Conservation (phyloP, 1,284 basidiomycete species). For the Spongispora temasekensis region DNA sequence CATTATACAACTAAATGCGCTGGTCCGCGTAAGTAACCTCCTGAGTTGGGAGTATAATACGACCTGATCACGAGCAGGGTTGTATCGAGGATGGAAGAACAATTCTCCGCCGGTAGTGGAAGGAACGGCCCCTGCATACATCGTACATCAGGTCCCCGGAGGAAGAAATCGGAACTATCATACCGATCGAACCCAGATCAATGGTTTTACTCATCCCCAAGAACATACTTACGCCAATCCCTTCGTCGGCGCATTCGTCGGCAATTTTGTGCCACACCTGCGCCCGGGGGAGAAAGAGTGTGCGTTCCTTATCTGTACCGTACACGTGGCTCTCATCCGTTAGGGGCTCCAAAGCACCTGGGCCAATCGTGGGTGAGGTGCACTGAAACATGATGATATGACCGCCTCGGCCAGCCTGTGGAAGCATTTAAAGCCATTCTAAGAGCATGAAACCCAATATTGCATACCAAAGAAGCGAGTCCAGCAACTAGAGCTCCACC, state of each 20-base stretch:
- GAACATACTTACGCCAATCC: slow-evolving; percentile 91
- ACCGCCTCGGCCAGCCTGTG: slow-evolving; percentile 78
- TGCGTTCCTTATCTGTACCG: slow-evolving; percentile 88
- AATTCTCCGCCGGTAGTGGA: slow-evolving; percentile 90
- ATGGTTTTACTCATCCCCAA: slow-evolving; percentile 83
- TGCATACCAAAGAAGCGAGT: slow-evolving; percentile 71
- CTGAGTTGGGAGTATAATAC: slow-evolving; percentile 75
- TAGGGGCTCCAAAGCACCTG: slow-evolving; percentile 61
- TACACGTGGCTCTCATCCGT: slow-evolving; percentile 74
- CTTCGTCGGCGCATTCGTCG: slow-evolving; percentile 87
- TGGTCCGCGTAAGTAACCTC: slow-evolving; percentile 70
- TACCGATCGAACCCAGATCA: slow-evolving; percentile 88
- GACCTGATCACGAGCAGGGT: slow-evolving; percentile 66
- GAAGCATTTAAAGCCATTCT: slow-evolving; percentile 10
- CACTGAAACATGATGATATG: slow-evolving; percentile 85
- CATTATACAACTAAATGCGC: slow-evolving; percentile 82
- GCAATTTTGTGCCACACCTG: slow-evolving; percentile 81
- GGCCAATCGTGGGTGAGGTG: slow-evolving; percentile 77
- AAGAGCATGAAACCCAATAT: slow-evolving; percentile 6
- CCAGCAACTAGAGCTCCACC: slow-evolving; percentile 80
- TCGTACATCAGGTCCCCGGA: slow-evolving; percentile 16
- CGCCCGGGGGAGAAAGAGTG: slow-evolving; percentile 76
- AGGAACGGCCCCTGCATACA: slow-evolving; percentile 57
- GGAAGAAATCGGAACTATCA: slow-evolving; percentile 4
- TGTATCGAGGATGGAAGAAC: slow-evolving; percentile 92